Evolutionary conservation across 1,284 basidiomycete genomes (phyloP).

Genomic region (Puccinia novopanici): DNA sequence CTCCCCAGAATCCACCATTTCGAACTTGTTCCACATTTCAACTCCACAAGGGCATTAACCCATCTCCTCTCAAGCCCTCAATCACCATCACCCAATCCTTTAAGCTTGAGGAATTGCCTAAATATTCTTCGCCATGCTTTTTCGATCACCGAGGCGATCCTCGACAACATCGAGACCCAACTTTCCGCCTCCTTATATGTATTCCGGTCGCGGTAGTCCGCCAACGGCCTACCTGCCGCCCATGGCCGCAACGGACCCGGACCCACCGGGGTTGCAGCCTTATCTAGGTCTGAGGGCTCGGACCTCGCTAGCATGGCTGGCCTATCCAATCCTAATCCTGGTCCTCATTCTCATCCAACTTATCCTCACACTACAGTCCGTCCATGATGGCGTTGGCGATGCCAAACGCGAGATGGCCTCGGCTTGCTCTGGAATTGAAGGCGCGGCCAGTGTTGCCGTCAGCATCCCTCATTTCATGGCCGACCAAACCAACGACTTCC

Average conservation of each 20-base stretch:
- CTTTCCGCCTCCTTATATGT: slow-evolving; percentile 40
- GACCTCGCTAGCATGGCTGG: slow-evolving; percentile 55
- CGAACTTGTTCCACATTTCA: not conserved
- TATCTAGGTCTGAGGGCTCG: slow-evolving; percentile 56
- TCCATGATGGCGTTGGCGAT: slow-evolving; percentile 52
- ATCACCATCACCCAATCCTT: not conserved
- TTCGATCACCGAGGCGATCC: slow-evolving; percentile 9
- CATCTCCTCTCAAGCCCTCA: not conserved
- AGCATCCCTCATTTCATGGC: slow-evolving; percentile 56
- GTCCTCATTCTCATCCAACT: slow-evolving; percentile 55
- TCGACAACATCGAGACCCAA: not conserved
- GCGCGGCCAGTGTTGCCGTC: slow-evolving; percentile 53
- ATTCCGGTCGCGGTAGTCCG: not conserved
- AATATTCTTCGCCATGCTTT: not conserved
- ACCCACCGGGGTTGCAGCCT: slow-evolving; percentile 52
- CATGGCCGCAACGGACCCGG: not conserved
- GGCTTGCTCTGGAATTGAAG: slow-evolving; percentile 54
- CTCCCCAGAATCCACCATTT: not conserved
- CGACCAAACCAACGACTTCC: slow-evolving; percentile 53
- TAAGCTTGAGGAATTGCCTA: not conserved
- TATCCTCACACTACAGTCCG: slow-evolving; percentile 52
- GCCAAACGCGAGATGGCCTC: slow-evolving; percentile 54
- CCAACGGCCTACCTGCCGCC: not conserved
- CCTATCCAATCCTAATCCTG: slow-evolving; percentile 55
- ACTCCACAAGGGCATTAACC: not conserved